Base-by-base conservation (phyloP, 2,329 filamentous ascomycete genomes). In the Aureobasidium sp. region DNA sequence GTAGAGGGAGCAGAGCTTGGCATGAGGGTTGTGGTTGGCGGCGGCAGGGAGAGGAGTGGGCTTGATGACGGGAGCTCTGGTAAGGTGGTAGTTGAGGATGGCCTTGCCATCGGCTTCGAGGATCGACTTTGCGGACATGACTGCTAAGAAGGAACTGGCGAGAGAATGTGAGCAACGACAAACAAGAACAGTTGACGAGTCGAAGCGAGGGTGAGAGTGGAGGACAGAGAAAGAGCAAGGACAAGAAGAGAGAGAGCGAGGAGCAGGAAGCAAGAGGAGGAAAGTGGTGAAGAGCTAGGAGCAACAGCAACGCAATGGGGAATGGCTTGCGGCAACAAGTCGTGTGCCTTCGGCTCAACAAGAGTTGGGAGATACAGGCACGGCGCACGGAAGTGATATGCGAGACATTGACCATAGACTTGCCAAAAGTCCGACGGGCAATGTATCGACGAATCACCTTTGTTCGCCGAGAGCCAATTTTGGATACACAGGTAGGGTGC, bases 81-180 rank as follows among this genome's bases (percentile, higher is more conserved):
- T 97, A 80, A 99, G 91, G 84, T 97, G 94, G 86, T 97, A 99
- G 89, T 97, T 97, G 86, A 99, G 86, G 83, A 99, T 97, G 85
- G 94, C 94, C 89, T 99, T 99, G 86, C 94, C 94, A 83, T 99
- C 94, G 84, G 93, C 93, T 85, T 99, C 94, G 84, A 89, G 81
- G 76, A 99, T 97, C 70, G 93, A 89, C 83, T 99, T 99, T 79
- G 94, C 90, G 77, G 90, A 91, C 91, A 95, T 95, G 73, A 73
- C 84, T 52, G 51, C 39, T 22, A 29, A 41, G 41, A 41, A 47
- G 29, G 39, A 34, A 59, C 45, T 58, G 55, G 37, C 20, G 48
- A 52, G n/a, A 7, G 55, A 52, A 53, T 25, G 47, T 49, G 58
- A 61, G 53, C 45, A 60, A 60, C 41, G 27, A 59, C 20, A 51